phyloP scores from a whole-genome alignment of 805 yeast genomes.

The Candida insectalens region DNA sequence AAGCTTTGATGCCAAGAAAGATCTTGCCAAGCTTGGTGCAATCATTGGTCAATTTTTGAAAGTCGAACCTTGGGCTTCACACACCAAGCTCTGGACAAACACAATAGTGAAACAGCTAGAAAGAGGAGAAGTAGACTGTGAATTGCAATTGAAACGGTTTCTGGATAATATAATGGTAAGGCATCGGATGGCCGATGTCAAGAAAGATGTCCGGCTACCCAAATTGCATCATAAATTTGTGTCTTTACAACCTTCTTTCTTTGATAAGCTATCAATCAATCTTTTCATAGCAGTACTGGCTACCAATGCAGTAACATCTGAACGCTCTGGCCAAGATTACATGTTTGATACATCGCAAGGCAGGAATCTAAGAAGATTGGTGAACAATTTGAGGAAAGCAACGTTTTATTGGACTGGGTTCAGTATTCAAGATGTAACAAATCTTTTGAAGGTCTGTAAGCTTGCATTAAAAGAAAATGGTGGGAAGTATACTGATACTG shows the following conservation, averaged over 20 bases:
- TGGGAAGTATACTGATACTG: constrained; percentile 26
- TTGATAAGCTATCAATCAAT: constrained; percentile 52
- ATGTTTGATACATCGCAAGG: constrained; percentile 60
- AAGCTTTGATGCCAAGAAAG: constrained; percentile 42
- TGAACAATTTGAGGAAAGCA: constrained; percentile 53
- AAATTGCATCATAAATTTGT: constrained; percentile 49
- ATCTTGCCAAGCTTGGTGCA: constrained; percentile 42
- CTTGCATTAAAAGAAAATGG: constrained; percentile 29
- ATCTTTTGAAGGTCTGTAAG: constrained; percentile 38
- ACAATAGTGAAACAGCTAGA: constrained; percentile 40
- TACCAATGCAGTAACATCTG: constrained; percentile 66
- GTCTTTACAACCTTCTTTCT: constrained; percentile 50
- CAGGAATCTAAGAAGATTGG: constrained; percentile 41
- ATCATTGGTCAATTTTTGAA: constrained; percentile 43
- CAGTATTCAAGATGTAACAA: constrained; percentile 45
- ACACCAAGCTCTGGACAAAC: constrained; percentile 36
- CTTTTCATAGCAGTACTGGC: constrained; percentile 60
- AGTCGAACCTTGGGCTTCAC: constrained; percentile 47
- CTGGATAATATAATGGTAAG: constrained; percentile 43
- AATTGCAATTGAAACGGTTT: constrained; percentile 29
- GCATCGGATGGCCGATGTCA: constrained; percentile 46
- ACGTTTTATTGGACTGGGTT: constrained; percentile 75
- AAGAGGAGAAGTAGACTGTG: constrained; percentile 29
- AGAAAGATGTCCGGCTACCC: constrained; percentile 46
- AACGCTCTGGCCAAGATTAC: constrained; percentile 55